A percentile compares a stretch with the other conserved stretches of the same genome.
phyloP scores from a whole-genome alignment of 345 rosid genomes.

The Citrus medica region DNA sequence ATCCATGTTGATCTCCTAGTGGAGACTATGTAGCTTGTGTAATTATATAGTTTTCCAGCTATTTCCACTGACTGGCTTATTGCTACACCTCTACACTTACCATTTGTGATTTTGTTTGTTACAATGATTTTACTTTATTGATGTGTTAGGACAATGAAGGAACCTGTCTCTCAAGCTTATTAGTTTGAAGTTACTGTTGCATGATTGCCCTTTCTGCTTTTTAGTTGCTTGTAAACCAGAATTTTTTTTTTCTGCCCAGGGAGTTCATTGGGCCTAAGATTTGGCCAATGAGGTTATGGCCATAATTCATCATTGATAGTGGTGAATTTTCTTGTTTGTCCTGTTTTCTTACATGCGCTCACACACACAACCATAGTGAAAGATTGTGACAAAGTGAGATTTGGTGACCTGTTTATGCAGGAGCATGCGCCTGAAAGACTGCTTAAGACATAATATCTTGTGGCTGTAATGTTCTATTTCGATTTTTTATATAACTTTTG shows the following conservation, averaged over 20 bases:
- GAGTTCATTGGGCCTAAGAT: background rate
- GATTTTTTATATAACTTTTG: background rate
- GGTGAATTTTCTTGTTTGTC: background rate
- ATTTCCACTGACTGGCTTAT: background rate
- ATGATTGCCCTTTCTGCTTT: background rate
- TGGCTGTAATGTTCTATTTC: background rate
- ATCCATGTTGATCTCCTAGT: background rate
- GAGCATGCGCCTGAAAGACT: background rate
- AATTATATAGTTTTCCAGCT: background rate
- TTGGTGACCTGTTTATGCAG: background rate
- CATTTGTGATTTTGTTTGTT: background rate
- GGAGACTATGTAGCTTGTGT: background rate
- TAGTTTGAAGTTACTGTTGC: background rate
- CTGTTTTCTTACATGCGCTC: background rate
- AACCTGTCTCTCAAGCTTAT: background rate
- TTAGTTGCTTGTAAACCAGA: background rate
- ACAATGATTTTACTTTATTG: background rate
- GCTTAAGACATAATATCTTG: background rate
- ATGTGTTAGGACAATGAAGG: background rate
- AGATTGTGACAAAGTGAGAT: background rate
- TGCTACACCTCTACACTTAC: background rate
- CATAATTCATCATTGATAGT: background rate
- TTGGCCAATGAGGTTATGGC: background rate
- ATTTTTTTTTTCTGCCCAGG: background rate
- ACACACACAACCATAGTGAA: background rate